Evolutionary conservation across 2,329 filamentous ascomycete genomes (phyloP), one percentile per base, ranked within the genome.

Genomic region (Cladosporium halotolerans): DNA sequence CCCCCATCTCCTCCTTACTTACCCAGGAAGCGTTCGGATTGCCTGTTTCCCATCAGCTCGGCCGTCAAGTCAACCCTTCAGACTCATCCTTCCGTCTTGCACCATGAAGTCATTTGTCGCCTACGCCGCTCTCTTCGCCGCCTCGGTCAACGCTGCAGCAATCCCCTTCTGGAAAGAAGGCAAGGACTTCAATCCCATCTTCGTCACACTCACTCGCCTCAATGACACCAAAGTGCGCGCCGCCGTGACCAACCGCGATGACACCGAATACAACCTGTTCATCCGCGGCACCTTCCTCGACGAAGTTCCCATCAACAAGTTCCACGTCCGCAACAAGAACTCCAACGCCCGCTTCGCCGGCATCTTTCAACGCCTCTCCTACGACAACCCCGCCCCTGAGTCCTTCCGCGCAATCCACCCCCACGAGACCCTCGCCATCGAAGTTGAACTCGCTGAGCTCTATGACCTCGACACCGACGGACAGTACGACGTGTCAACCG

Each of bases 371-470:
- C 74, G 74, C 34, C 63, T 82, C 28, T 65, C 72, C 57, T 76
- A 73, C n/a, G 62, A 63, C 2, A 68, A 69, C 39, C 72, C 82
- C 28, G 67, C 62, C 14, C 72, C 76, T 28, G 72, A 75, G 4
- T 73, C 76, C 45, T 83, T 83, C 65, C 66, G 76, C 59, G 68
- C 69, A 31, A 74, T 83, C 51, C 67, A 50, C 41, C 63, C 70
- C 45, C 71, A 70, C 32, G 66, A 79, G 65, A 76, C 77, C 6
- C 71, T 82, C 57, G 74, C 77, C 58, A 68, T 77, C 32, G 74
- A 72, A 39, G 79, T 82, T 53, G 78, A 83, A 60, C 72, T 80
- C 33, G 80, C 78, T 33, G 72, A 80, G 63, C 73, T 78, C 2
- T 79, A 83, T 65, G 51, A 53, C 16, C 31, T 53, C 16, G 38